A percentile compares a stretch with the other conserved stretches of the same genome.
Conservation (phyloP, 768 basidiomycete species). For the Royoungia palumana region DNA sequence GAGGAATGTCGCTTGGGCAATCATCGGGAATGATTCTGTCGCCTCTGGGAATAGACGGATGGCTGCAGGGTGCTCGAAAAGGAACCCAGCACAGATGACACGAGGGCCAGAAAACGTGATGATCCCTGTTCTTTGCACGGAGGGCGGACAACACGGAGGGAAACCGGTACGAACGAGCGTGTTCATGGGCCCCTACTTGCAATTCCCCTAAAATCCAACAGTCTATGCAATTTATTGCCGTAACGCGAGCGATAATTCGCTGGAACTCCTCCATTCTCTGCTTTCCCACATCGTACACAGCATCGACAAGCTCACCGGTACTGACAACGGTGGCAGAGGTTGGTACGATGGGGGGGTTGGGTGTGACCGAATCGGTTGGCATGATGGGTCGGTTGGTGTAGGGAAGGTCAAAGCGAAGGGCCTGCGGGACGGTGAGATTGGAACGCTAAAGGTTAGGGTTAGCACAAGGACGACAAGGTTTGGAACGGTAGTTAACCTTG, state of each 20-base stretch:
- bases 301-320: no score
- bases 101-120: neutral
- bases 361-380: no score
- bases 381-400: no score
- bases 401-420: neutral
- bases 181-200: no score
- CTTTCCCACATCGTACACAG: neutral
- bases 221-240: neutral
- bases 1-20: no score
- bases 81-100: conserved; percentile 9
- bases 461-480: no score
- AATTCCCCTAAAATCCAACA: conserved; percentile 1
- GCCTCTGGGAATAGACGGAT: neutral
- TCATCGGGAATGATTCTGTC: neutral
- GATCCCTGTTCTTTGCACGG: neutral
- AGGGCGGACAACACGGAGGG: neutral
- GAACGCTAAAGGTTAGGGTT: neutral
- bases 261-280: neutral
- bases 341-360: no score
- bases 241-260: neutral
- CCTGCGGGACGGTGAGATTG: no score
- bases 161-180: neutral
- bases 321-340: no score
- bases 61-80: conserved; percentile 4
- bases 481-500: no score